Conservation (phyloP, 768 basidiomycete species). For the Collybia sp. region DNA sequence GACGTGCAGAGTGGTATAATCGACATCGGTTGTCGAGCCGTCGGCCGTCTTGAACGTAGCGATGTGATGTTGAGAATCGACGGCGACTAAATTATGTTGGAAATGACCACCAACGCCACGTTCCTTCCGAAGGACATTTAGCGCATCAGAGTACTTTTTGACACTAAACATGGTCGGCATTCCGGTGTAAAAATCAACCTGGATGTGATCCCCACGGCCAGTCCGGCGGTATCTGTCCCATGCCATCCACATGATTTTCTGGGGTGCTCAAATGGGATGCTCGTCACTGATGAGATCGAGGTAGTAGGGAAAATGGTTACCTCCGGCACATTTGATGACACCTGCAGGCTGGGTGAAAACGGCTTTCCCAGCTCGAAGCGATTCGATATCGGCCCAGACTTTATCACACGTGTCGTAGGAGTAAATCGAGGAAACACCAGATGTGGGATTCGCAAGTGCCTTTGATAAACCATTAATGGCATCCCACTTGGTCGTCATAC, state of each 20-base stretch:
- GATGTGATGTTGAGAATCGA: slow-evolving; percentile 65
- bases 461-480: slow-evolving; percentile 66
- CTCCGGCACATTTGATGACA: slow-evolving; percentile 90
- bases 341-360: slow-evolving; percentile 96
- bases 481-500: slow-evolving; percentile 83
- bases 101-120: slow-evolving; percentile 83
- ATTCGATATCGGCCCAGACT: slow-evolving; percentile 78
- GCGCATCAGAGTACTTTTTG: slow-evolving; percentile 90
- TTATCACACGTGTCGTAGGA: slow-evolving; percentile 88
- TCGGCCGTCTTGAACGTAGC: slow-evolving; percentile 86
- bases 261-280: slow-evolving; percentile 50
- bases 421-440: slow-evolving; percentile 90
- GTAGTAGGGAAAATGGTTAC: slow-evolving; percentile 27
- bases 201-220: slow-evolving; percentile 49
- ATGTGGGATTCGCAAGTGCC: slow-evolving; percentile 72
- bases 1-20: slow-evolving; percentile 82
- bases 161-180: slow-evolving; percentile 97
- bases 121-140: slow-evolving; percentile 70
- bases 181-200: slow-evolving; percentile 81
- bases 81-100: slow-evolving; percentile 73
- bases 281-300: background rate
- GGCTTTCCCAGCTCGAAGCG: slow-evolving; percentile 72
- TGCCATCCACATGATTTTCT: slow-evolving; percentile 97
- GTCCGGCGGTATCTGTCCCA: slow-evolving; percentile 77
- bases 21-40: slow-evolving; percentile 61